A percentile compares a stretch with the other conserved stretches of the same genome.
These are phyloP conservation scores for Dioscorea cayenensis DNA, from an alignment of 116 monocot species.

Conservation along the genomic window DNA sequence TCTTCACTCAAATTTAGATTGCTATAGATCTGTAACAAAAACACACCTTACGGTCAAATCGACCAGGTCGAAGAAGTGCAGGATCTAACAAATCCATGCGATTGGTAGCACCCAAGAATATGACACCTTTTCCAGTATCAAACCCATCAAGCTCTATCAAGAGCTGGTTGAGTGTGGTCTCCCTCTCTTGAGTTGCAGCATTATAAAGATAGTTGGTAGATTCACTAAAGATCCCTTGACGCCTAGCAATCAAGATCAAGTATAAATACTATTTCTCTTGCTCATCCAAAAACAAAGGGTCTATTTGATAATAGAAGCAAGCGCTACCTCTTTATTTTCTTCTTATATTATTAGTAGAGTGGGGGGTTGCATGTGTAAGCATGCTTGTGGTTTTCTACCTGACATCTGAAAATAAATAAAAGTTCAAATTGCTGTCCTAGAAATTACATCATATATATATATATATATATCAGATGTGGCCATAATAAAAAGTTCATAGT, in stretches of 20 bases:
- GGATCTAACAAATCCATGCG: slow-evolving; percentile 88
- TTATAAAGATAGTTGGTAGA: slow-evolving; percentile 65
- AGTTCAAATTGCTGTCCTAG: neutral
- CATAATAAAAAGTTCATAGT: too few relatives aligned
- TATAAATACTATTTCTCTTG: slow-evolving; percentile 1
- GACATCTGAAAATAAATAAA: too few relatives aligned
- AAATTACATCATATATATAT: too few relatives aligned
- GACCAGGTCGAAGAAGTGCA: slow-evolving; percentile 82
- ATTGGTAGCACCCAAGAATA: slow-evolving; percentile 89
- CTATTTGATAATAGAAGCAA: neutral
- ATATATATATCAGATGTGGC: too few relatives aligned
- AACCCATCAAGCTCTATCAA: slow-evolving; percentile 90
- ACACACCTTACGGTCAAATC: slow-evolving; percentile 82
- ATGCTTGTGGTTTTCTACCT: too few relatives aligned
- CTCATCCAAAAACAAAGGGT: neutral
- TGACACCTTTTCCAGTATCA: slow-evolving; percentile 88
- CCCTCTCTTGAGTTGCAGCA: slow-evolving; percentile 88
- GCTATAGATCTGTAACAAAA: neutral
- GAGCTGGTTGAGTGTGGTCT: slow-evolving; percentile 86
- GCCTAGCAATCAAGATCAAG: slow-evolving; percentile 32
- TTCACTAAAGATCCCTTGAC: slow-evolving; percentile 80
- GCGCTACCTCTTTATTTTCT: too few relatives aligned
- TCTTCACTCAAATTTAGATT: neutral
- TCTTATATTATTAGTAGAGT: too few relatives aligned
- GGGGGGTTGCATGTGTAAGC: too few relatives aligned